Evolutionary conservation across 2,329 filamentous ascomycete genomes (phyloP), one percentile per base, ranked within the genome.

Genomic region (Fusarium proliferatum): DNA sequence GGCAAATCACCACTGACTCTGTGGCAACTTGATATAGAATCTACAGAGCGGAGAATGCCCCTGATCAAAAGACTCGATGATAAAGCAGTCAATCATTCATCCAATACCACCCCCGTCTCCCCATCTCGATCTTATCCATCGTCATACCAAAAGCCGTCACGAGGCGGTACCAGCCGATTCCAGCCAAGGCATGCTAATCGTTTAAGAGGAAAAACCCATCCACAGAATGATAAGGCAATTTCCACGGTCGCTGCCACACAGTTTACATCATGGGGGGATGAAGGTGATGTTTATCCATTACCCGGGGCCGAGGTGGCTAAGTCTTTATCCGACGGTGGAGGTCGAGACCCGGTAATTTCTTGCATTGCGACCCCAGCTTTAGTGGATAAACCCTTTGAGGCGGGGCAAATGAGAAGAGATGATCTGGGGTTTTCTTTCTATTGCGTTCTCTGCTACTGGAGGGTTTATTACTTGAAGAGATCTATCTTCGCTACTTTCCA

Each of bases 21-120:
- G 71, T 72, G 71, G 71, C 67, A 58, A 49, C 30, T 53, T 59
- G 39, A 59, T 72, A 72, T 69, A 66, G 53, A 36, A 64, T n/a
- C 46, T 33, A 61, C 28, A 49, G 19, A 65, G 53, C 46, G 68
- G 64, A 66, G 28, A 34, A 58, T 61, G n/a, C 60, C 64, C 66
- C 39, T 59, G 42, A 55, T 57, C 42, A 58, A 61, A 58, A 61
- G 60, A 42, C 33, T 51, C 13, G 16, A 45, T 26, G 48, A 55
- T 56, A 57, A 61, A 52, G 55, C 38, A 51, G 61, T 38, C 38
- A 51, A 66, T 38, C 51, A 43, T 67, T 64, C 55, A 67, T 56
- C 71, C 69, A 67, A 69, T 59, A 28, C 36, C 42, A 55, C 30
- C 36, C 48, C 43, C n/a, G 21, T 51, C 7, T 15, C 28, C 34